Conservation (phyloP, 225 moss, liverwort and hornwort genomes). For the Asterella californica region DNA sequence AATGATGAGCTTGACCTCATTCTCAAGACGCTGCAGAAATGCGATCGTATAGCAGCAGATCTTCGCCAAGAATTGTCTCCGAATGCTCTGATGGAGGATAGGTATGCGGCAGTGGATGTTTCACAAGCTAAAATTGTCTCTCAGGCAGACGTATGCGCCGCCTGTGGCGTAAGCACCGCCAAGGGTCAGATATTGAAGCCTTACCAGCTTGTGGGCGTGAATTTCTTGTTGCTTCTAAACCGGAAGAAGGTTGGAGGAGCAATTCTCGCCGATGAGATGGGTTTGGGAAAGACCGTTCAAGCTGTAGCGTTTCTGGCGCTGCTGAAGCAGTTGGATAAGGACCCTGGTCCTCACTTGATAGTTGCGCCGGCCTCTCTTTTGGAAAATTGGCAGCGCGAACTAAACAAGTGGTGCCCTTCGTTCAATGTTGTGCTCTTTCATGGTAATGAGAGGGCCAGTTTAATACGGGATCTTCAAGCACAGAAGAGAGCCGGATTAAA, state of each 20-base stretch:
- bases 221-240: slow-evolving; percentile 82
- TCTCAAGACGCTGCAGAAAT: slow-evolving; percentile 69
- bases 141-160: slow-evolving; percentile 85
- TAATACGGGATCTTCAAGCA: slow-evolving; percentile 67
- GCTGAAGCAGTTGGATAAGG: slow-evolving; percentile 79
- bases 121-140: slow-evolving; percentile 82
- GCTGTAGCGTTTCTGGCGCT: slow-evolving; percentile 90
- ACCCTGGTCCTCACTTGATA: slow-evolving; percentile 87
- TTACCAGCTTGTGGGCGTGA: slow-evolving; percentile 97
- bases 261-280: slow-evolving; percentile 98
- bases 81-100: slow-evolving; percentile 56
- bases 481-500: slow-evolving; percentile 45
- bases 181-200: slow-evolving; percentile 68
- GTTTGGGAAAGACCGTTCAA: slow-evolving; percentile 96
- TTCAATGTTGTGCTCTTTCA: slow-evolving; percentile 88
- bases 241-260: slow-evolving; percentile 96
- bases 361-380: slow-evolving; percentile 91
- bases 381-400: slow-evolving; percentile 97
- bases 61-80: slow-evolving; percentile 73
- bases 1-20: slow-evolving; percentile 59
- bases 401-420: slow-evolving; percentile 91
- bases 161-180: slow-evolving; percentile 65
- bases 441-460: slow-evolving; percentile 69
- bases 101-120: slow-evolving; percentile 87
- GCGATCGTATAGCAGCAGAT: slow-evolving; percentile 77